Evolutionary conservation across 140 eudicot species (phyloP).

Genomic region (Stevia rebaudiana): DNA sequence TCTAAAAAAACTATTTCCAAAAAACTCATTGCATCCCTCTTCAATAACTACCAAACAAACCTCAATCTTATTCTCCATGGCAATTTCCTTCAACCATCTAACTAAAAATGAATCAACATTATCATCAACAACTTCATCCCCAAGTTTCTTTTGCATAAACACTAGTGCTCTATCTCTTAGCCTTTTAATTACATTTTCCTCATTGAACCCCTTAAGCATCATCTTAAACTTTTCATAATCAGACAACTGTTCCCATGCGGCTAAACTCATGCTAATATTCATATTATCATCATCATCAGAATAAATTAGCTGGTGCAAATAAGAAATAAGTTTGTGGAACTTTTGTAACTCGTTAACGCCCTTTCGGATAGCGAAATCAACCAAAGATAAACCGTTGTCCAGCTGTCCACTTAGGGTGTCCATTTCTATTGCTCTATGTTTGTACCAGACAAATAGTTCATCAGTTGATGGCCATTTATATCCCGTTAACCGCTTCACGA

Average conservation of each 20-base stretch:
- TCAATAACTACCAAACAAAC: constrained; percentile 63
- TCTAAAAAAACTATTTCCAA: constrained; percentile 39
- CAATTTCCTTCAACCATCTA: constrained; percentile 84
- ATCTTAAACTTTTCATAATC: constrained; percentile 83
- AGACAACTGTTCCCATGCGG: constrained; percentile 69
- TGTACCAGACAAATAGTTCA: constrained; percentile 75
- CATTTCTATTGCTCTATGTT: constrained; percentile 73
- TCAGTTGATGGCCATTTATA: constrained; percentile 64
- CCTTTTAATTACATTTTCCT: constrained; percentile 55
- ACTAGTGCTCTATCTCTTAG: constrained; percentile 64
- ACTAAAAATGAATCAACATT: constrained; percentile 62
- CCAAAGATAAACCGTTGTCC: constrained; percentile 68
- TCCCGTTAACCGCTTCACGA: constrained; percentile 44
- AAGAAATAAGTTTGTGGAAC: constrained; percentile 55
- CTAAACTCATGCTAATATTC: constrained; percentile 52
- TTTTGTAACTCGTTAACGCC: constrained; percentile 60
- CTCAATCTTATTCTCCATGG: constrained; percentile 60
- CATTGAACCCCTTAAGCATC: constrained; percentile 69
- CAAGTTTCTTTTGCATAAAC: constrained; percentile 50
- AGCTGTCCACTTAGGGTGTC: constrained; percentile 89
- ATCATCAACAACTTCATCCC: constrained; percentile 24
- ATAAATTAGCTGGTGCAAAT: constrained; percentile 76
- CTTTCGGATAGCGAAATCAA: constrained; percentile 71
- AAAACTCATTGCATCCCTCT: constrained; percentile 62
- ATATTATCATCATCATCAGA: constrained; percentile 49